phyloP scores from a whole-genome alignment of 306 rosid species.

The Quercus parvula region DNA sequence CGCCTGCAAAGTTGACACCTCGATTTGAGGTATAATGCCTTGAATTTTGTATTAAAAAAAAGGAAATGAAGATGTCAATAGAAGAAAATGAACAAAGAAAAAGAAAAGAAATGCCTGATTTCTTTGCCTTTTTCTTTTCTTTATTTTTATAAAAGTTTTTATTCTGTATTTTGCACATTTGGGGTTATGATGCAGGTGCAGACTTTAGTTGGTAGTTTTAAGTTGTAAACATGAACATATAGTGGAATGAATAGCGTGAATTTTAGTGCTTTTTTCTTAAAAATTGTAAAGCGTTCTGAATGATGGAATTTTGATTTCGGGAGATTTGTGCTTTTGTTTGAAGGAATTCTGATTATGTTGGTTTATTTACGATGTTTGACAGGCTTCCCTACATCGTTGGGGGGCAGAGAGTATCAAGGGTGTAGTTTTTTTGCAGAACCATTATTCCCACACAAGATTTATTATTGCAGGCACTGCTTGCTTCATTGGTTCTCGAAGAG shows the following conservation, averaged over 20 bases:
- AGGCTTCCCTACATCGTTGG: conserved; percentile 65
- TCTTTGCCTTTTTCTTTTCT: conserved; percentile 18
- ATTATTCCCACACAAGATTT: conserved; percentile 27
- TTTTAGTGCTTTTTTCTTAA: background rate
- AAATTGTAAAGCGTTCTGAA: background rate
- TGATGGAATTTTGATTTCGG: conserved; percentile 6
- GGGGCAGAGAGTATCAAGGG: conserved; percentile 39
- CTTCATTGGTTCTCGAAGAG: conserved; percentile 39
- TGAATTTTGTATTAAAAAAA: conserved; percentile 46
- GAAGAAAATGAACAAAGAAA: conserved; percentile 15
- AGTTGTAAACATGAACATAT: conserved; percentile 40
- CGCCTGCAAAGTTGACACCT: conserved; percentile 27
- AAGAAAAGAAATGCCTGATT: conserved; percentile 16
- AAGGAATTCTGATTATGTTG: conserved; percentile 37
- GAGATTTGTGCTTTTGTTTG: conserved; percentile 12
- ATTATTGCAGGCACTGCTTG: conserved; percentile 32
- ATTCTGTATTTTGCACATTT: conserved; percentile 12
- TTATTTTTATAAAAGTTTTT: background rate
- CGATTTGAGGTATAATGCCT: conserved; percentile 42
- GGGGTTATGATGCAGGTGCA: conserved; percentile 29
- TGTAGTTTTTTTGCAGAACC: conserved; percentile 32
- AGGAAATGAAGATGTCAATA: conserved; percentile 7
- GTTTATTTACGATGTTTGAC: conserved; percentile 47
- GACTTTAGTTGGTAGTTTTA: conserved; percentile 37
- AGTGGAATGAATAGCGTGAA: conserved; percentile 40